These are phyloP conservation scores for Collybiopsis confluens DNA, from an alignment of 768 basidiomycete species.

Conservation along the genomic window DNA sequence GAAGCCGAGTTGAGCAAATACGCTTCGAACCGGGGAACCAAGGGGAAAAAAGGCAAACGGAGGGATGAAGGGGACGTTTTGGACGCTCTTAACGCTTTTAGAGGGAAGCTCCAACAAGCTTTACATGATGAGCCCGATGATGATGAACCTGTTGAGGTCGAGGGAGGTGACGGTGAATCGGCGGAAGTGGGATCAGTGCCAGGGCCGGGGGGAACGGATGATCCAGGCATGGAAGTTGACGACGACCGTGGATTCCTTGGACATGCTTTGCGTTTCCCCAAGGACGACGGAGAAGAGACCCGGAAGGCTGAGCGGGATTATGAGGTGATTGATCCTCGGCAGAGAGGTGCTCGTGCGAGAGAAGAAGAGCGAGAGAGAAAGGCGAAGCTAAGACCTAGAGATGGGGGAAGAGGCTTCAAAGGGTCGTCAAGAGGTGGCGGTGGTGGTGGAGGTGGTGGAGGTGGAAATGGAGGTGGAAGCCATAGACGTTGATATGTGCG, in stretches of 20 bases:
- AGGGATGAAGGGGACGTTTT: slow-evolving; percentile 74
- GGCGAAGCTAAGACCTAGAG: slow-evolving; percentile 30
- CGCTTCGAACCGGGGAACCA: slow-evolving; percentile 55
- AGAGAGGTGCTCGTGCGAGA: slow-evolving; percentile 64
- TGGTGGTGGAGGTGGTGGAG: slow-evolving; percentile 13
- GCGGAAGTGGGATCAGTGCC: slow-evolving; percentile 19
- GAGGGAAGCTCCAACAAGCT: slow-evolving; percentile 59
- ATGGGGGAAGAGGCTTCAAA: slow-evolving; percentile 21
- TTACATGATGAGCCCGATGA: slow-evolving; percentile 25
- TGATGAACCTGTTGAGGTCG: slow-evolving; percentile 11
- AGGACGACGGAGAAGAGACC: slow-evolving; percentile 73
- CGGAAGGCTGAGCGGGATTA: slow-evolving; percentile 80
- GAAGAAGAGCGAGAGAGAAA: slow-evolving; percentile 77
- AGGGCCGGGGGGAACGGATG: slow-evolving; percentile 28
- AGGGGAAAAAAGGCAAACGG: slow-evolving; percentile 46
- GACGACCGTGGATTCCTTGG: slow-evolving; percentile 70
- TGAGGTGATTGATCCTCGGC: slow-evolving; percentile 84
- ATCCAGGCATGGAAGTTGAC: slow-evolving; percentile 68
- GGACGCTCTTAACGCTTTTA: slow-evolving; percentile 64
- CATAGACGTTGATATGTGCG: no score
- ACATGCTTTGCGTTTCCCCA: slow-evolving; percentile 72
- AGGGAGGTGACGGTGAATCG: slow-evolving; percentile 17
- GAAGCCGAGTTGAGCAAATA: slow-evolving; percentile 84
- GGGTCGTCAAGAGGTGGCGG: slow-evolving; percentile 15
- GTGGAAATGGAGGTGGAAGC: no score